Percentiles rank a stretch among this genome's conserved stretches.
These are phyloP conservation scores for Aureobasidium sp. DNA, from an alignment of 2,329 filamentous ascomycete genomes.

Conservation along the genomic window DNA sequence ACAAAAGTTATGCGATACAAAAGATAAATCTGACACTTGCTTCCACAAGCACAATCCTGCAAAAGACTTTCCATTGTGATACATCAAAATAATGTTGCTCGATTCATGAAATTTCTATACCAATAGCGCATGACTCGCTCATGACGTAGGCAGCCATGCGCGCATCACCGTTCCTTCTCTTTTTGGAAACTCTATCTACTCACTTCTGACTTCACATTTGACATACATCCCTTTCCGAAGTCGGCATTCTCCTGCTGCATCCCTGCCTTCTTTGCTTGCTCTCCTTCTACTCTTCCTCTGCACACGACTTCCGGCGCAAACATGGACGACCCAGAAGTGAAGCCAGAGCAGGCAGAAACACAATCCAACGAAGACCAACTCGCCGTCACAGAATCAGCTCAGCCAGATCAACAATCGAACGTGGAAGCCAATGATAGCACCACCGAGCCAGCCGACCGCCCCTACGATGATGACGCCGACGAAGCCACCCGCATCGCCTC, in stretches of 20 bases:
- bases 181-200: background rate
- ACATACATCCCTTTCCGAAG: background rate
- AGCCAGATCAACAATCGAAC: background rate
- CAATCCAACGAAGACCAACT: background rate
- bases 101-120: constrained; percentile 1
- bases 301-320: constrained; percentile 7
- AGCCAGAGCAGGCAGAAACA: background rate
- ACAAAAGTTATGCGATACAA: background rate
- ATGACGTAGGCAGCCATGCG: constrained; percentile 11
- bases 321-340: constrained; percentile 6
- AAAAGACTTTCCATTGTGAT: background rate
- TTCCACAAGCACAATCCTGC: background rate
- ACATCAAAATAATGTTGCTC: background rate
- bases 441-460: background rate
- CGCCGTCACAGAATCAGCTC: background rate
- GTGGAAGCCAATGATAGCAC: background rate
- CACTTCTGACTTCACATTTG: background rate
- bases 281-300: background rate
- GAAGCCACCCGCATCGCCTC: constrained; percentile 36
- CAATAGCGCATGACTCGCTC: constrained; percentile 3
- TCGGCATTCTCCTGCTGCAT: background rate
- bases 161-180: constrained; percentile 6
- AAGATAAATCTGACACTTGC: background rate
- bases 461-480: constrained; percentile 28
- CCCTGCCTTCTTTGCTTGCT: background rate